Base-by-base conservation (phyloP, 495 filamentous ascomycete species). In the Neurospora sp. region DNA sequence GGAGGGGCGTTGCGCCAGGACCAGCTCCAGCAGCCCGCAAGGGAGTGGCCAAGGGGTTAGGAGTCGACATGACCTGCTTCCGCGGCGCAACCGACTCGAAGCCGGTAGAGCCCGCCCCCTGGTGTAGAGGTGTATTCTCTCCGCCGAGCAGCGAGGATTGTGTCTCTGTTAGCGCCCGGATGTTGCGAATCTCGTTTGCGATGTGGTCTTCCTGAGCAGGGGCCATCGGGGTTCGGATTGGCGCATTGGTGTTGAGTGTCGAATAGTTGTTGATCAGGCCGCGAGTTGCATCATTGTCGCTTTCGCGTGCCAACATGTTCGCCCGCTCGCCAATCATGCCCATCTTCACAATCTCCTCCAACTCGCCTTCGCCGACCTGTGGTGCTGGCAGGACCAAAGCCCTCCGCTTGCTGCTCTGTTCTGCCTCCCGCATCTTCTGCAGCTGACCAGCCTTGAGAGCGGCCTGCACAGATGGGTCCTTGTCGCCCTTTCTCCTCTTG, bases 311-410 rank as follows among this genome's bases (percentile, higher is more conserved):
- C 78, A 92, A 79, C 69, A 86, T 84, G 78, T 89, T 93, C n/a
- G 94, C 96, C 74, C 91, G 91, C 75, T 97, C 94, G 42, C 94
- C 96, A 69, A 93, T 88, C 90, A 97, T 91, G 38, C 96, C 96
- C 94, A 98, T 96, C 82, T 99, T 99, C 61, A 99, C 94, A 78
- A 99, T 98, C 78, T 97, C 94, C 79, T 99, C 96, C 75, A 99
- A 87, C 81, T 99, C 96, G 40, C 89, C 85, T 75, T 98, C 96
- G 78, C 91, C 89, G 71, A 99, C 94, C 83, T 99, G 96, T 22
- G 96, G 96, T 5, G 90, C 84, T 11, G 96, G 96, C 44, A 99
- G 84, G 42, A 89, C 88, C 61, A 99, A 85, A 20, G 89, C 82
- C 71, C 93, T 87, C 70, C 96, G 88, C 81, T 97, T 98, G 85